These are phyloP conservation scores for Candida caryicola DNA, from an alignment of 805 yeast species.

Conservation along the genomic window DNA sequence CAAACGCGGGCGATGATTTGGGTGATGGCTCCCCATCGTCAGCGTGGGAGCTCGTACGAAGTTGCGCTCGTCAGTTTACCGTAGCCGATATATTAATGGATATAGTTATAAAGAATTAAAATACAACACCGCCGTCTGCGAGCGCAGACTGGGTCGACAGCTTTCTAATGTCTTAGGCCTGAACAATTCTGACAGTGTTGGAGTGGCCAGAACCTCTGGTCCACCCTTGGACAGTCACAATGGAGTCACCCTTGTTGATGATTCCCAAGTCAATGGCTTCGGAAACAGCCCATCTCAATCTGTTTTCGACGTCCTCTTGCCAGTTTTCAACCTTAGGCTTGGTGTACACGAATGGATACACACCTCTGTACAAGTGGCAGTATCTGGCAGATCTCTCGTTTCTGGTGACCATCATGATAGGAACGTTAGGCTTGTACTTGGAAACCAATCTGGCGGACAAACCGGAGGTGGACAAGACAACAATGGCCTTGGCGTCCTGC, in stretches of 20 bases:
- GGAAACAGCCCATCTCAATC: slow-evolving; percentile 88
- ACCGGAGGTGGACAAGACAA: slow-evolving; percentile 94
- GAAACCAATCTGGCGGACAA: slow-evolving; percentile 93
- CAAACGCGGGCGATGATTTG: too few relatives aligned
- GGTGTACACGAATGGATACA: slow-evolving; percentile 89
- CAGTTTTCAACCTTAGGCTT: slow-evolving; percentile 71
- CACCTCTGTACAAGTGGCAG: slow-evolving; percentile 97
- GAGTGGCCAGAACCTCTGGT: slow-evolving; percentile 98
- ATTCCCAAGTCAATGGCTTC: slow-evolving; percentile 87
- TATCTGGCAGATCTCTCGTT: slow-evolving; percentile 90
- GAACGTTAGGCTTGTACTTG: slow-evolving; percentile 96
- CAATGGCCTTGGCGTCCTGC: slow-evolving; percentile 94
- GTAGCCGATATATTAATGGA: background rate
- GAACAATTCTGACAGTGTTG: slow-evolving; percentile 91
- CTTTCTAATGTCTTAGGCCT: slow-evolving; percentile 55
- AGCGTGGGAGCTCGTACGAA: background rate
- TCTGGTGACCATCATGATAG: slow-evolving; percentile 97
- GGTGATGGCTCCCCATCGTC: too few relatives aligned
- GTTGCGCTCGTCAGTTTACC: background rate
- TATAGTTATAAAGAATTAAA: background rate
- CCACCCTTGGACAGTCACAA: slow-evolving; percentile 98
- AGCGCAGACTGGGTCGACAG: too few relatives aligned
- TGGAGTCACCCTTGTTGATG: slow-evolving; percentile 80
- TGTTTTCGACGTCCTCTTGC: slow-evolving; percentile 94
- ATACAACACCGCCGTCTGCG: too few relatives aligned